Percentiles rank a stretch among this genome's conserved stretches.
Evolutionary conservation across 202 grass and related monocot genomes (phyloP).

Genomic region (Zoysia matrella): DNA sequence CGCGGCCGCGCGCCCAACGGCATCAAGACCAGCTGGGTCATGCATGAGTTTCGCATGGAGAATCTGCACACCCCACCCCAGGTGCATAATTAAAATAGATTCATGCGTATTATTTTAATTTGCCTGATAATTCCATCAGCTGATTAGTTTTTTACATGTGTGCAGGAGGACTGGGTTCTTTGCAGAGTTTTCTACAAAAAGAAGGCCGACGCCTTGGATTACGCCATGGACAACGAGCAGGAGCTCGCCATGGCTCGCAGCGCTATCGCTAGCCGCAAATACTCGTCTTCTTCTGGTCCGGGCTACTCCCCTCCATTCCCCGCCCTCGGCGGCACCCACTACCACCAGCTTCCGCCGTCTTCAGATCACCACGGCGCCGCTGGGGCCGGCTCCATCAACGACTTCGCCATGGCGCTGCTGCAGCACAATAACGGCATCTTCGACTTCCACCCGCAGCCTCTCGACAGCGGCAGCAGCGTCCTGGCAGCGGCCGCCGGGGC

Average conservation of each 20-base stretch:
- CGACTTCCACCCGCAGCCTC: constrained; percentile 49
- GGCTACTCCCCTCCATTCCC: constrained; percentile 40
- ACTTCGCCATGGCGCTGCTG: constrained; percentile 43
- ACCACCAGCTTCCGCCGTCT: neutral
- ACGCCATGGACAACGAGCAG: constrained; percentile 49
- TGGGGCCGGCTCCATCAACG: neutral
- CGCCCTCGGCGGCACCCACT: constrained; percentile 11
- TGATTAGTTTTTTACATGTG: neutral
- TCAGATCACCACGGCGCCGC: constrained; percentile 16
- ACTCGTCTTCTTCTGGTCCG: constrained; percentile 16
- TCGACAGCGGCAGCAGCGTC: neutral
- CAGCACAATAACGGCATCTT: constrained; percentile 40
- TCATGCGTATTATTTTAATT: neutral
- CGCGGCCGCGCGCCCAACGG: constrained; percentile 84
- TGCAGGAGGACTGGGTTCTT: constrained; percentile 89
- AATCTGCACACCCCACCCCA: constrained; percentile 63
- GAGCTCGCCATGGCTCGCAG: constrained; percentile 30
- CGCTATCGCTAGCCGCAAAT: neutral
- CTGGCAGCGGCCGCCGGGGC: neutral
- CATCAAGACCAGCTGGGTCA: constrained; percentile 81
- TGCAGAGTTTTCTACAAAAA: constrained; percentile 91
- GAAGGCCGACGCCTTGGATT: constrained; percentile 53
- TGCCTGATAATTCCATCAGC: neutral
- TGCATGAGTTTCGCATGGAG: constrained; percentile 91
- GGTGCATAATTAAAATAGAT: neutral